Percentiles rank a stretch among this genome's conserved stretches.
These are phyloP conservation scores for Xylariomycetidae sp. DNA, from an alignment of 2,329 filamentous ascomycete genomes.

Conservation along the genomic window DNA sequence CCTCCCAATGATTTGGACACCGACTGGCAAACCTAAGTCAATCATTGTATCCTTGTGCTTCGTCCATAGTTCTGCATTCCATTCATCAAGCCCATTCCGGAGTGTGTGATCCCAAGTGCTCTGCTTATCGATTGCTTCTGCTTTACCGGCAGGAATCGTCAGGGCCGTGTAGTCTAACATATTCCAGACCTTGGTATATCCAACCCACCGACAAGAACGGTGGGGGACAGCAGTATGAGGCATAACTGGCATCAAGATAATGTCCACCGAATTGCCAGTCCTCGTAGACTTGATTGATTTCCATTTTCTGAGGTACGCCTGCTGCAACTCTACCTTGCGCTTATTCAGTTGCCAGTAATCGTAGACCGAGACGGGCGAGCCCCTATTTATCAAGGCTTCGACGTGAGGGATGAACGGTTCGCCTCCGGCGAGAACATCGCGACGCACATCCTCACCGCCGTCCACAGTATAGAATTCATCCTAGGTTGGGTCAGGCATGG, in stretches of 20 bases:
- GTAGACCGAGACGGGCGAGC: slow-evolving; percentile 53
- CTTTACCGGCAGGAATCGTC: slow-evolving; percentile 48
- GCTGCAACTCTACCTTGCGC: slow-evolving; percentile 47
- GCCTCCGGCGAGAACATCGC: slow-evolving; percentile 47
- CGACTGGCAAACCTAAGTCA: slow-evolving; percentile 39
- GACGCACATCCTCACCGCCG: slow-evolving; percentile 58
- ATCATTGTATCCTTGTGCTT: slow-evolving; percentile 32
- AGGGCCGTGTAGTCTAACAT: slow-evolving; percentile 57
- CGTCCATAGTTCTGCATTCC: slow-evolving; percentile 46
- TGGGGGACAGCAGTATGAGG: slow-evolving; percentile 53
- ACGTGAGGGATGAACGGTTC: slow-evolving; percentile 59
- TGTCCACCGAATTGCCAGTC: slow-evolving; percentile 46
- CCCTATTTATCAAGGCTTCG: slow-evolving; percentile 48
- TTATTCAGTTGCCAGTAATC: slow-evolving; percentile 65
- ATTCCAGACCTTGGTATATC: slow-evolving; percentile 61
- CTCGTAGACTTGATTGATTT: slow-evolving; percentile 35
- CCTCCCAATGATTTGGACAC: slow-evolving; percentile 47
- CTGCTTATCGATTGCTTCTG: slow-evolving; percentile 35
- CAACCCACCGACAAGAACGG: slow-evolving; percentile 38
- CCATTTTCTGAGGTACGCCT: slow-evolving; percentile 57
- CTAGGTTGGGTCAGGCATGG: slow-evolving; percentile 21
- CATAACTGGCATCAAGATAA: slow-evolving; percentile 55
- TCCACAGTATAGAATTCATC: slow-evolving; percentile 59
- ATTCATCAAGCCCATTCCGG: slow-evolving; percentile 45
- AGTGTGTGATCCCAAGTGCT: slow-evolving; percentile 34